phyloP scores from a whole-genome alignment of 2,329 filamentous ascomycete species.

The Trichoderma sp. region DNA sequence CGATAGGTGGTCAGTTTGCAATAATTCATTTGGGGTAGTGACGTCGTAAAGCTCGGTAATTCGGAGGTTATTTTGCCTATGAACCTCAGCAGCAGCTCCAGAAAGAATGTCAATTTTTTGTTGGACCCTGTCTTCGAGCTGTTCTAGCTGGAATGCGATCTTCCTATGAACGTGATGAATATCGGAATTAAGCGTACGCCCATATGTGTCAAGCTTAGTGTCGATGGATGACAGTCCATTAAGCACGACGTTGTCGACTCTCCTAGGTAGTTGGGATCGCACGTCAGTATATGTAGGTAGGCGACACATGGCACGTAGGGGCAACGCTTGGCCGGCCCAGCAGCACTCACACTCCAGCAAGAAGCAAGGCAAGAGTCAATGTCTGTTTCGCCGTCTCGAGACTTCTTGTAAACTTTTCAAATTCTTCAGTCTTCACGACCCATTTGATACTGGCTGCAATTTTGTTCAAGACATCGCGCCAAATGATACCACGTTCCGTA shows the following conservation, averaged over 20 bases:
- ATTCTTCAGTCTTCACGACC: not conserved
- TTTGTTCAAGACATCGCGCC: not conserved
- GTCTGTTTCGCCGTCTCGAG: not conserved
- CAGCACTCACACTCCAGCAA: not conserved
- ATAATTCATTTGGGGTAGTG: not conserved
- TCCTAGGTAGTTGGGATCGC: not conserved
- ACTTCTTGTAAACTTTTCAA: not conserved
- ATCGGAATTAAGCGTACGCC: not conserved
- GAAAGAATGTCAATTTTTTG: not conserved
- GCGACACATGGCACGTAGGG: not conserved
- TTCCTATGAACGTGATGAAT: not conserved
- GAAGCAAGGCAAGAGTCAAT: not conserved
- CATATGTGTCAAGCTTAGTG: not conserved
- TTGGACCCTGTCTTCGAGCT: not conserved
- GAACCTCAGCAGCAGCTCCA: not conserved
- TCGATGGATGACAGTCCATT: not conserved
- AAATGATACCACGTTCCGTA: not conserved
- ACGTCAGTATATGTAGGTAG: not conserved
- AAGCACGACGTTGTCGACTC: not conserved
- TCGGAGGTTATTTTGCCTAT: not conserved
- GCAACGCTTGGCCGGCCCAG: not conserved
- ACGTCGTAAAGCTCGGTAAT: not conserved
- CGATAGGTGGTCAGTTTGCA: not conserved
- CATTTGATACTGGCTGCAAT: not conserved
- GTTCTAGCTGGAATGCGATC: not conserved